Evolutionary conservation across 257 asterid genomes (phyloP).

Genomic region (Mitragyna speciosa): DNA sequence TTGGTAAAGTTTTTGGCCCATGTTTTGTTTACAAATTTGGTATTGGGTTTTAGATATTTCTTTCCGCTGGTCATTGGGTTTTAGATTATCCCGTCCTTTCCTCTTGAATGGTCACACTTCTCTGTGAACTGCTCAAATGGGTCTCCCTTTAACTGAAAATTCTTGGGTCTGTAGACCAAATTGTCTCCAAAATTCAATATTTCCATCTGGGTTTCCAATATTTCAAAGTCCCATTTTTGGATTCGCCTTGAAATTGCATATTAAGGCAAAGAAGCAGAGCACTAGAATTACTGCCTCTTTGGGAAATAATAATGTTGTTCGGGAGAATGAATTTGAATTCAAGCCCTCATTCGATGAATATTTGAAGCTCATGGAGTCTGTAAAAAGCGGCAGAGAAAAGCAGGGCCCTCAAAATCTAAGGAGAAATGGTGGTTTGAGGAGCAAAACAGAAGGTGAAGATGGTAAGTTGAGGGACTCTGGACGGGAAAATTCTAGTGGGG

Average conservation of each 20-base stretch:
- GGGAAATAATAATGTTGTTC: constrained; percentile 32
- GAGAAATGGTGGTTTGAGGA: background rate
- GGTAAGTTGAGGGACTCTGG: background rate
- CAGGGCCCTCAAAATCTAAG: constrained; percentile 18
- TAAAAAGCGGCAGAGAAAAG: constrained; percentile 32
- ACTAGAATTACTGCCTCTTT: constrained; percentile 23
- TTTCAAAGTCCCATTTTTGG: constrained; percentile 33
- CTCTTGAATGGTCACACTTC: background rate
- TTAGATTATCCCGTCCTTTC: background rate
- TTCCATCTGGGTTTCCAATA: constrained; percentile 28
- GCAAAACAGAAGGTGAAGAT: background rate
- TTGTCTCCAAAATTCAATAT: constrained; percentile 18
- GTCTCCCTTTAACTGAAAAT: constrained; percentile 4
- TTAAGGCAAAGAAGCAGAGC: constrained; percentile 26
- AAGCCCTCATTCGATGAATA: constrained; percentile 79
- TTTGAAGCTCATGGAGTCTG: constrained; percentile 79
- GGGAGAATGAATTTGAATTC: constrained; percentile 55
- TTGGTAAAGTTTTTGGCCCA: too few species aligned
- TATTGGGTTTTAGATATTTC: too few species aligned
- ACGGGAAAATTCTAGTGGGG: background rate
- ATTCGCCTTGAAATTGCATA: constrained; percentile 27
- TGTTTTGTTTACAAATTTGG: too few species aligned
- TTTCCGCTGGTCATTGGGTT: background rate
- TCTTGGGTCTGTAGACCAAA: background rate
- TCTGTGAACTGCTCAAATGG: background rate